Evolutionary conservation across 2,329 filamentous ascomycete genomes (phyloP).

Genomic region (Fusarium lateritium): DNA sequence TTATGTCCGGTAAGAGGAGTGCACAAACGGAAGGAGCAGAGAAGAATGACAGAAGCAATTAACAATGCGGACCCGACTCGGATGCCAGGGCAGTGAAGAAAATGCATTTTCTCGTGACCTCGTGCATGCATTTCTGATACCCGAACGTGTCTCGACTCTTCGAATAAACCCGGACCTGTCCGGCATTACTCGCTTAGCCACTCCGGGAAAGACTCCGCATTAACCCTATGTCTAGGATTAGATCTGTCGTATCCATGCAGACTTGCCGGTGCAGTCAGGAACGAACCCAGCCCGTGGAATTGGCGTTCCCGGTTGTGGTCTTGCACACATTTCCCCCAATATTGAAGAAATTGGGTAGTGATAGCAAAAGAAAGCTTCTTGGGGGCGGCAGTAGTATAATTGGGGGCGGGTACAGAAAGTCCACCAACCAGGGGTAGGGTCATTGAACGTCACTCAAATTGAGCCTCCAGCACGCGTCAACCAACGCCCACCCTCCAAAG

Average conservation of each 20-base stretch:
- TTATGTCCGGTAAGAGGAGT: constrained; percentile 15
- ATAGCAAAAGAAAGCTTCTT: constrained; percentile 28
- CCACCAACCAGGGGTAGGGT: constrained; percentile 41
- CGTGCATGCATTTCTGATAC: constrained; percentile 19
- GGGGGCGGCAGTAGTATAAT: constrained; percentile 37
- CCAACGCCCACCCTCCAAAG: constrained; percentile 21
- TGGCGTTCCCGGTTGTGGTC: constrained; percentile 16
- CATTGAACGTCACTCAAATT: constrained; percentile 22
- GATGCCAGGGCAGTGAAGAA: constrained; percentile 11
- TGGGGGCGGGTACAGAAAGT: constrained; percentile 47
- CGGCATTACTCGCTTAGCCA: constrained; percentile 22
- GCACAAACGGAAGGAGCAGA: constrained; percentile 14
- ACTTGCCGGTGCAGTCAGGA: constrained; percentile 25
- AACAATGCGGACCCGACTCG: constrained; percentile 10
- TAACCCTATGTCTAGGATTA: constrained; percentile 15
- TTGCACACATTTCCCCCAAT: constrained; percentile 37
- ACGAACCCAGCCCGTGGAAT: constrained; percentile 30
- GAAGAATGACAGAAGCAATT: constrained; percentile 5
- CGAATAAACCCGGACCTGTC: constrained; percentile 7
- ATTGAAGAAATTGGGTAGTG: constrained; percentile 35
- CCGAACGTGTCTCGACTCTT: constrained; percentile 20
- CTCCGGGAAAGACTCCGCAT: constrained; percentile 21
- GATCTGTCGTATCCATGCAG: constrained; percentile 38
- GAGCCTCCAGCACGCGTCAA: constrained; percentile 37
- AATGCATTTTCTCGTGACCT: constrained; percentile 10